Percentiles rank a stretch among this genome's conserved stretches.
Conservation (phyloP, 139 green algal species). For the Pseudopediastrum boryanum region DNA sequence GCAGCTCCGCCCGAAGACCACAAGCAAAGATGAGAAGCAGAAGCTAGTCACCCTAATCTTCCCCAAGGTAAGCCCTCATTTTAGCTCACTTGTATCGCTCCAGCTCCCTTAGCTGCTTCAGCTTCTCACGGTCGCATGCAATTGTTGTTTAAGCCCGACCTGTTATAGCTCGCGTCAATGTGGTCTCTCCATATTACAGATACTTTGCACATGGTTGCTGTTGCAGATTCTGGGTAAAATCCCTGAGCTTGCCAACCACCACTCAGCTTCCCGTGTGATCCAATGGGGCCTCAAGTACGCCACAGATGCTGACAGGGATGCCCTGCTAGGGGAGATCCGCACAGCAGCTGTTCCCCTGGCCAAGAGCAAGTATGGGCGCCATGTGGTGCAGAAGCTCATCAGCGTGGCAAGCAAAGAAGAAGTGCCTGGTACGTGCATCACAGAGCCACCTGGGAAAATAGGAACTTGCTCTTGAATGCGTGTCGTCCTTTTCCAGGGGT, state of each 20-base stretch:
- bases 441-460: no score
- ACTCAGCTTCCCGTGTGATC: constrained; percentile 83
- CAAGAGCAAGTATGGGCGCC: constrained; percentile 84
- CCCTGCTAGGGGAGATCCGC: constrained; percentile 72
- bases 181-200: no score
- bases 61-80: constrained; percentile 39
- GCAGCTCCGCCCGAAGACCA: constrained; percentile 61
- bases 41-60: constrained; percentile 67
- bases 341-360: constrained; percentile 71
- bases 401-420: constrained; percentile 66
- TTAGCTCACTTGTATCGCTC: neutral
- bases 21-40: constrained; percentile 42
- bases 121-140: neutral
- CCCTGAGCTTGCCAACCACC: constrained; percentile 71
- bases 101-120: neutral
- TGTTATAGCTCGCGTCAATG: no score
- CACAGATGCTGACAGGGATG: constrained; percentile 45
- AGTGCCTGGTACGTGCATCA: constrained; percentile 61
- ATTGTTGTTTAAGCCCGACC: neutral
- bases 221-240: constrained; percentile 66
- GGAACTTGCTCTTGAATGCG: no score
- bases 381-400: constrained; percentile 86
- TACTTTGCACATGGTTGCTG: neutral
- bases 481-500: no score
- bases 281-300: constrained; percentile 84